A percentile compares a stretch with the other conserved stretches of the same genome.
phyloP scores from a whole-genome alignment of 2,329 filamentous ascomycete species.

The Pyricularia sp. region DNA sequence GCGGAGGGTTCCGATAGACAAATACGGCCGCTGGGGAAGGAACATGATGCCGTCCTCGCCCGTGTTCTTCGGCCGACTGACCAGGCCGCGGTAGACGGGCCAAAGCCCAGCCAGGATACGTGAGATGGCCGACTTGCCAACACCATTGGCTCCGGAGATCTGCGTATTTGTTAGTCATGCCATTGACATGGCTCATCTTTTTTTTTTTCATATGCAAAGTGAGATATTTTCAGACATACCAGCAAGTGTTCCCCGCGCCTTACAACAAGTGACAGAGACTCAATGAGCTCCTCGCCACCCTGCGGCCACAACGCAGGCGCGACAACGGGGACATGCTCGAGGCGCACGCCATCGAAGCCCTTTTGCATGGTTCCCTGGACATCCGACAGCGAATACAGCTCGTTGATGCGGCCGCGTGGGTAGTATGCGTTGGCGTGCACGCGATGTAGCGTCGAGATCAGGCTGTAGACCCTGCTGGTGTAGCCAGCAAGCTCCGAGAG shows the following conservation, averaged over 20 bases:
- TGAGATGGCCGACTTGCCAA: conserved; percentile 81
- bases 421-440: conserved; percentile 87
- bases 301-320: conserved; percentile 79
- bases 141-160: conserved; percentile 89
- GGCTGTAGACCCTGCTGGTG: conserved; percentile 87
- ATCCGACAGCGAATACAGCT: conserved; percentile 81
- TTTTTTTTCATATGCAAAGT: background rate
- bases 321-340: conserved; percentile 87
- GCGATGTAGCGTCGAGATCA: conserved; percentile 87
- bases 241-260: conserved; percentile 84
- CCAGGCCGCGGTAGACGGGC: conserved; percentile 88
- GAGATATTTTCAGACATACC: conserved; percentile 20
- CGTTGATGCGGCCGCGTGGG: conserved; percentile 52
- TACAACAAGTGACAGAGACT: conserved; percentile 79
- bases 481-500: conserved; percentile 90
- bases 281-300: conserved; percentile 82
- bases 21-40: conserved; percentile 82
- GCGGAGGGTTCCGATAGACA: conserved; percentile 80
- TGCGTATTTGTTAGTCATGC: conserved; percentile 13
- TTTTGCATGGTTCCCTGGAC: conserved; percentile 88
- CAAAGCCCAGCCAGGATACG: conserved; percentile 84
- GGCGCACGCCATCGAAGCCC: conserved; percentile 84
- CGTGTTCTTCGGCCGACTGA: conserved; percentile 68
- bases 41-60: conserved; percentile 97
- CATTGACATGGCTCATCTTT: too few relatives aligned